Evolutionary conservation across 2,329 filamentous ascomycete species (phyloP), one percentile per base, ranked within the genome.

Genomic region (Lachnellula hyalina): DNA sequence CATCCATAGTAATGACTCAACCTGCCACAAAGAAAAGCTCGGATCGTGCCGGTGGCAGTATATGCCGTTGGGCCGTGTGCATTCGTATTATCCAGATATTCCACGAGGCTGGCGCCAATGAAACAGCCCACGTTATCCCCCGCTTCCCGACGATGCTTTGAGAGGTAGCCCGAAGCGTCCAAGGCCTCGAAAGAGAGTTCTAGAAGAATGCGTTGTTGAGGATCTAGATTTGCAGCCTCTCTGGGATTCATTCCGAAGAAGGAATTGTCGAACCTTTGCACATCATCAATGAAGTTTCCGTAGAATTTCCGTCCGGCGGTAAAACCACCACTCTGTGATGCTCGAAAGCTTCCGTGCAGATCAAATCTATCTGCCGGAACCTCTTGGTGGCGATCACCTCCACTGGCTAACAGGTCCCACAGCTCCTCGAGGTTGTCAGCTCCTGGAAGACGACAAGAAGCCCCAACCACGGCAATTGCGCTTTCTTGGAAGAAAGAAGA

Each of bases 371-470:
- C 34, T 15, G 35, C 61, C 2, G 49, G 23, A 3, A 55, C 63
- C 40, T 65, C 57, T n/a, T 67, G 65, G 56, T 67, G 69, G n/a
- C 65, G 65, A 42, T 63, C 67, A 41, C 62, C 61, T 41, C 87
- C 87, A 69, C 86, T 84, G 66, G 84, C 80, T 17, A 91, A 76
- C 7, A 91, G 75, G 55, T 89, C 83, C 87, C 87, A 91, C 36
- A 91, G 81, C 51, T 81, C 80, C 53, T 89, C 84, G 56, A 77
- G 72, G 4, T 68, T 72, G 8, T 75, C 75, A 8, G 73, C 67
- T 3, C 78, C 79, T 4, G 79, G 78, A 47, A 82, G 79, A 6
- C 78, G 73, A 48, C 78, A 74, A 5, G 75, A 76, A 57, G 80
- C 71, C 25, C 79, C 79, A 34, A 81, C 68, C 11, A 82, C 71